phyloP scores from a whole-genome alignment of 2,329 filamentous ascomycete species.

The Cordyceps farinosa region DNA sequence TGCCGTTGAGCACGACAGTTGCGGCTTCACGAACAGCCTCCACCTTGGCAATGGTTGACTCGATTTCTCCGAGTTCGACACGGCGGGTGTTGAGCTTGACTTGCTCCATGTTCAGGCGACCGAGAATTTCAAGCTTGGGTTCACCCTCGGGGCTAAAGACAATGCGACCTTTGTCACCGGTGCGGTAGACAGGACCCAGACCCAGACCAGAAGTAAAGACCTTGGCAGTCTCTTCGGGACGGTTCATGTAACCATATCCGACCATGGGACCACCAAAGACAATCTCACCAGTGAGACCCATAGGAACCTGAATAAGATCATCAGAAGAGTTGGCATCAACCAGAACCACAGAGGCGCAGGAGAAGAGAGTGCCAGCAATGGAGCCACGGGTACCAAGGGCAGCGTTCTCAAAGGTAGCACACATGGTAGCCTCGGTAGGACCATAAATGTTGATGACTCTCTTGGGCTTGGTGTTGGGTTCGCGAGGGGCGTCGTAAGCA shows the following conservation, averaged over 20 bases:
- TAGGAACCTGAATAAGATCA: constrained; percentile 9
- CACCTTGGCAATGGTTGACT: constrained; percentile 10
- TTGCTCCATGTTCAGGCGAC: constrained; percentile 16
- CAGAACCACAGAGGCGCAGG: constrained; percentile 13
- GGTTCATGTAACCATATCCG: constrained; percentile 19
- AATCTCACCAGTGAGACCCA: constrained; percentile 21
- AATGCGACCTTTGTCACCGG: constrained; percentile 17
- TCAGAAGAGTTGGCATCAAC: constrained; percentile 13
- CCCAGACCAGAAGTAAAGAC: constrained; percentile 6
- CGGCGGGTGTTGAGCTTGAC: constrained; percentile 18
- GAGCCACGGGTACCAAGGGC: constrained; percentile 14
- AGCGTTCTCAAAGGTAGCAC: constrained; percentile 10
- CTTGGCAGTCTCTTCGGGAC: constrained; percentile 15
- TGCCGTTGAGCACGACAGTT: constrained; percentile 43
- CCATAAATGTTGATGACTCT: constrained; percentile 17
- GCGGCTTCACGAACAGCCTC: constrained; percentile 34
- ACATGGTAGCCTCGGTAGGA: constrained; percentile 18
- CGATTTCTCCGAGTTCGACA: constrained; percentile 16
- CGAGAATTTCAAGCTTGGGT: constrained; percentile 16
- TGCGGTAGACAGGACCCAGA: constrained; percentile 13
- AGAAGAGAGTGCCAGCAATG: constrained; percentile 10
- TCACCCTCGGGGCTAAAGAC: constrained; percentile 10
- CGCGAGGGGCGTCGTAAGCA: constrained; percentile 11
- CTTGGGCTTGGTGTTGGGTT: constrained; percentile 10
- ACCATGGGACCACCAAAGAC: constrained; percentile 26